These are phyloP conservation scores for Leccinum subtestaceum DNA, from an alignment of 768 basidiomycete species.

Conservation along the genomic window DNA sequence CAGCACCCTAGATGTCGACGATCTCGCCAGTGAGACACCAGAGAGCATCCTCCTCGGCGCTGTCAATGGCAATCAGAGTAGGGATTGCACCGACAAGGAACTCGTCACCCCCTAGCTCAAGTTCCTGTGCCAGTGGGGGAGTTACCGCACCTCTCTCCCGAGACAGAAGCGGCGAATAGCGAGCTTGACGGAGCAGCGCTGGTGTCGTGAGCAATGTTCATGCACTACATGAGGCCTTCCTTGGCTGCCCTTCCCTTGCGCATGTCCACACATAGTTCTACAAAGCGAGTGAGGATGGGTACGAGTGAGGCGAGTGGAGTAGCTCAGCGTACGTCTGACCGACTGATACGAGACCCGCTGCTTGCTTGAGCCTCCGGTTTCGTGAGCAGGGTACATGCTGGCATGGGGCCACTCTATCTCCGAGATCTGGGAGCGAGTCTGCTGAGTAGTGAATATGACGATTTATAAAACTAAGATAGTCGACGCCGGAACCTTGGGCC, in stretches of 20 bases:
- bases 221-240: no score
- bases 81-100: constrained; percentile 24
- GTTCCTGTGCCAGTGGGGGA: neutral
- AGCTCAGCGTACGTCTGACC: constrained; percentile 84
- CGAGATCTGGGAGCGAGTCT: constrained; percentile 20
- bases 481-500: constrained; percentile 94
- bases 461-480: constrained; percentile 97
- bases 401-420: no score
- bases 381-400: constrained; percentile 38
- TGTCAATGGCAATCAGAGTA: neutral
- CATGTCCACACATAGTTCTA: constrained; percentile 94
- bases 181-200: constrained; percentile 64
- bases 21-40: constrained; percentile 64
- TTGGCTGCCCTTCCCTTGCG: constrained; percentile 65
- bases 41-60: neutral
- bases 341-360: constrained; percentile 89
- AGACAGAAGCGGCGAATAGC: neutral
- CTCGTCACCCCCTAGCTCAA: neutral
- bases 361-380: constrained; percentile 93
- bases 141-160: no score
- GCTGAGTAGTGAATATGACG: constrained; percentile 91
- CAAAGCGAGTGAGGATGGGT: constrained; percentile 93
- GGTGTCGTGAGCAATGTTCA: constrained; percentile 10
- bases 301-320: constrained; percentile 87
- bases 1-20: constrained; percentile 72